These are phyloP conservation scores for Fonsecaea pedrosoi DNA, from an alignment of 2,329 filamentous ascomycete genomes.

Conservation along the genomic window DNA sequence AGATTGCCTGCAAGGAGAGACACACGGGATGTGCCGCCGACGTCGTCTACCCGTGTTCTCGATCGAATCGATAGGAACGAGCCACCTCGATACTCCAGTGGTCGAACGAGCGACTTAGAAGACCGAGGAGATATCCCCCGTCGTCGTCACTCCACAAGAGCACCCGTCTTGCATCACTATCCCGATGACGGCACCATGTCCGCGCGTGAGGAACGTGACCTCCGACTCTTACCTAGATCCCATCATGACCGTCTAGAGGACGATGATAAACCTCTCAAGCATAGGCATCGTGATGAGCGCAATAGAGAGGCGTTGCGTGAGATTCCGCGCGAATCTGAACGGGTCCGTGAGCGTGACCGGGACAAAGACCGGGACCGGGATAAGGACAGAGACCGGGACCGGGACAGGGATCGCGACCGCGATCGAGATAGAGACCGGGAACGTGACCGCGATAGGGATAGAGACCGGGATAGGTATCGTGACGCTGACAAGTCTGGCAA, in stretches of 20 bases:
- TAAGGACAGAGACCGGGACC: conserved; percentile 31
- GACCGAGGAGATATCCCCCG: conserved; percentile 32
- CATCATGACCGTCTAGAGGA: conserved; percentile 34
- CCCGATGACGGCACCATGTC: conserved; percentile 38
- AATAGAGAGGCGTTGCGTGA: conserved; percentile 28
- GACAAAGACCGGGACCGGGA: conserved; percentile 34
- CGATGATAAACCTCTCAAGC: conserved; percentile 26
- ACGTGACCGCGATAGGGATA: conserved; percentile 23
- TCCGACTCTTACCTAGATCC: conserved; percentile 22
- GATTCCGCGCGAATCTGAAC: conserved; percentile 30
- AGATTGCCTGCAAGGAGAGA: conserved; percentile 35
- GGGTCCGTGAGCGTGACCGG: conserved; percentile 24
- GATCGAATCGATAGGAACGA: conserved; percentile 37
- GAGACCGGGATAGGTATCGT: conserved; percentile 26
- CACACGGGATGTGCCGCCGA: conserved; percentile 29
- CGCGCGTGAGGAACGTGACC: conserved; percentile 31
- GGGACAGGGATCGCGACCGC: conserved; percentile 29
- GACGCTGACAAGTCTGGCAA: conserved; percentile 31
- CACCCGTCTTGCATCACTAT: conserved; percentile 39
- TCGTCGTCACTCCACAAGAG: conserved; percentile 31
- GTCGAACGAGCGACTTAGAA: conserved; percentile 33
- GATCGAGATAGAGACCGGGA: conserved; percentile 14
- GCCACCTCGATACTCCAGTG: conserved; percentile 12
- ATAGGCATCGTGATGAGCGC: conserved; percentile 32
- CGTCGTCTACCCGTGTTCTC: conserved; percentile 36